A percentile compares a stretch with the other conserved stretches of the same genome.
Conservation (phyloP, 2,329 filamentous ascomycete species). For the Lojkania enalia region DNA sequence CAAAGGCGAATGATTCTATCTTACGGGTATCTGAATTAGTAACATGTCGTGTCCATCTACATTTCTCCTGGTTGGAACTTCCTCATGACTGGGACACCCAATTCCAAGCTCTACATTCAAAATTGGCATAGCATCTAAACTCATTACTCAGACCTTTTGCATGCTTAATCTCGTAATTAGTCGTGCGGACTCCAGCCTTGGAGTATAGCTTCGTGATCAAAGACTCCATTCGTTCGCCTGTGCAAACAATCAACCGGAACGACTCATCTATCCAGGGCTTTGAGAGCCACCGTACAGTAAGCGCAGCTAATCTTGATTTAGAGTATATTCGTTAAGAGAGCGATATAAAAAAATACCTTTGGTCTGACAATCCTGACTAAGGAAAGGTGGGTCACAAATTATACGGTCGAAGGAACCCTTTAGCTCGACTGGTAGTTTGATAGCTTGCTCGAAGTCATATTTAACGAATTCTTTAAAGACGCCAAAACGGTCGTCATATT, state of each 20-base stretch:
- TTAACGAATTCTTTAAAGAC: constrained; percentile 74
- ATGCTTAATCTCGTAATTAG: constrained; percentile 70
- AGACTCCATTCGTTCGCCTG: constrained; percentile 73
- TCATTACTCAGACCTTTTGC: constrained; percentile 77
- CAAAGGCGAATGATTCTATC: too few relatives aligned
- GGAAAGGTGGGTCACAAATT: constrained; percentile 77
- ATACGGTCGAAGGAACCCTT: constrained; percentile 69
- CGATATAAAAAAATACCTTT: constrained; percentile 57
- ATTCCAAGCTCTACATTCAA: constrained; percentile 60
- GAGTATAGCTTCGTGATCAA: constrained; percentile 70
- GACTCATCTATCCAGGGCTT: constrained; percentile 50
- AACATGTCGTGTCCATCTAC: too few relatives aligned
- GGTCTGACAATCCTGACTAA: constrained; percentile 79
- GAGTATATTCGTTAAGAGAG: constrained; percentile 11
- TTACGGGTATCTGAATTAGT: too few relatives aligned
- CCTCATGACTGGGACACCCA: constrained; percentile 29
- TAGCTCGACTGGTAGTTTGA: constrained; percentile 64
- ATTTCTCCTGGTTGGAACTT: too few relatives aligned
- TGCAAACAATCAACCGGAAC: constrained; percentile 66
- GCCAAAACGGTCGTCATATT: constrained; percentile 73
- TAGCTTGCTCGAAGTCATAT: constrained; percentile 73
- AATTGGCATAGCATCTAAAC: constrained; percentile 80
- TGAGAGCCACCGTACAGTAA: constrained; percentile 75
- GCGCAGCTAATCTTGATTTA: constrained; percentile 58
- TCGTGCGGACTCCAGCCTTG: constrained; percentile 64